Conservation (phyloP, 305 asterid genomes). For the Fraxinus ornus region DNA sequence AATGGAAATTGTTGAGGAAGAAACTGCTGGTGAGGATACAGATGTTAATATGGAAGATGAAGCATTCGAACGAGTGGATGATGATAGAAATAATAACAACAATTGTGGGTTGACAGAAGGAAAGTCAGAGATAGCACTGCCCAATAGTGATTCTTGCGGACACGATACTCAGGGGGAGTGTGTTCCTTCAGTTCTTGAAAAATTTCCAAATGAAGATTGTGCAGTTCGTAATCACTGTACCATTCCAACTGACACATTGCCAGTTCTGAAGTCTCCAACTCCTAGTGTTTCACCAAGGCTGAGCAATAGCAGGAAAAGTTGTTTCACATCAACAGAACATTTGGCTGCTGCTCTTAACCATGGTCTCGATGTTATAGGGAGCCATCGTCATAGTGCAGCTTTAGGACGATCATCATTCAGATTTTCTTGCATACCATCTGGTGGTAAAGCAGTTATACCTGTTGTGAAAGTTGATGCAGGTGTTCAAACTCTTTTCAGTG, state of each 20-base stretch:
- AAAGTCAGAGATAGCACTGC: conserved; percentile 23
- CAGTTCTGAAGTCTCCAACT: conserved; percentile 65
- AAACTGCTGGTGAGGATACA: conserved; percentile 40
- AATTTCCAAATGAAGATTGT: conserved; percentile 33
- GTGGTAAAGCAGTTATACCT: conserved; percentile 52
- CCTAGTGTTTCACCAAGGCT: conserved; percentile 86
- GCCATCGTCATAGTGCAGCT: conserved; percentile 64
- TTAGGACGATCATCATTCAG: conserved; percentile 72
- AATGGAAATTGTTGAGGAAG: conserved; percentile 86
- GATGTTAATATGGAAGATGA: conserved; percentile 81
- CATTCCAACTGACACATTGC: conserved; percentile 45
- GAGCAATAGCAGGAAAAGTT: conserved; percentile 68
- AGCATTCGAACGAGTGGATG: conserved; percentile 41
- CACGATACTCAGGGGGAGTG: conserved; percentile 28
- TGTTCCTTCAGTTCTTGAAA: conserved; percentile 27
- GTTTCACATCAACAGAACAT: conserved; percentile 66
- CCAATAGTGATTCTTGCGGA: conserved; percentile 27
- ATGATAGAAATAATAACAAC: conserved; percentile 27
- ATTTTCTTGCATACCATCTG: conserved; percentile 63
- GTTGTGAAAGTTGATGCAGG: conserved; percentile 78
- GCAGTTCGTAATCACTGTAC: conserved; percentile 34
- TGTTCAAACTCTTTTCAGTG: conserved; percentile 61
- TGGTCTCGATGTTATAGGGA: conserved; percentile 78
- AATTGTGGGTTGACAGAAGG: conserved; percentile 19
- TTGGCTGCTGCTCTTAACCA: conserved; percentile 84